Base-by-base conservation (phyloP, 2,329 filamentous ascomycete species). In the Monilinia fructigena region DNA sequence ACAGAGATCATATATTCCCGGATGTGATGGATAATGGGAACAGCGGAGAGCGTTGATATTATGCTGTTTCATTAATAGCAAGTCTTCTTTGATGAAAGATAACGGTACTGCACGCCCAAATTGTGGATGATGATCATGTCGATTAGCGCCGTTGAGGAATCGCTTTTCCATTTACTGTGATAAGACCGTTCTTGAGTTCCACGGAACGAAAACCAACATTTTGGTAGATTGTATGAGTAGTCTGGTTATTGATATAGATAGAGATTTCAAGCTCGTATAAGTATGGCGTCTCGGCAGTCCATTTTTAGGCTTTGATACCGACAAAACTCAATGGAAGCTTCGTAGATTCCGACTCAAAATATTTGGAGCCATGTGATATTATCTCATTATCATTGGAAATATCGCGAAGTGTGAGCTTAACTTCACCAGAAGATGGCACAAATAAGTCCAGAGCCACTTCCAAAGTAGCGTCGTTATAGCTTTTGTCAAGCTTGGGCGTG, bases 41-140 rank as follows among this genome's bases (percentile, higher is more conserved):
- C 85, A 88, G 0, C 89, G 85, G 6, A 92, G 80, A 0, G 89
- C 86, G 69, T 92, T 91, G 77, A 91, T 82, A 71, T 91, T 91
- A 78, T 89, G 83, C 8, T 77, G 79, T 76, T 91, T 91, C 88
- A 91, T 91, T 4, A 86, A 78, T 2, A 87, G 72, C 1, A 91
- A 78, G 70, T 91, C 89, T 18, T 80, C 76, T 69, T 82, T 82
- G 73, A 89, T 83, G 66, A 84, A 89, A 0, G 82, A 80, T 18
- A 79, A 75, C 0, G 82, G 82, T 1, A 85, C 82, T 3, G 82
- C 78, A 10, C 83, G 80, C 5, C 83, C 83, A 28, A 78, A 78
- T 66, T 76, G 73, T 20, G 67, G 61, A 45, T 68, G 67, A 40
- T 67, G 66, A n/a, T 68, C 85, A 68, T 91, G 91, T 74, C 88